Conservation (phyloP, 2,329 filamentous ascomycete genomes). For the Cladosporium sphaerospermum region DNA sequence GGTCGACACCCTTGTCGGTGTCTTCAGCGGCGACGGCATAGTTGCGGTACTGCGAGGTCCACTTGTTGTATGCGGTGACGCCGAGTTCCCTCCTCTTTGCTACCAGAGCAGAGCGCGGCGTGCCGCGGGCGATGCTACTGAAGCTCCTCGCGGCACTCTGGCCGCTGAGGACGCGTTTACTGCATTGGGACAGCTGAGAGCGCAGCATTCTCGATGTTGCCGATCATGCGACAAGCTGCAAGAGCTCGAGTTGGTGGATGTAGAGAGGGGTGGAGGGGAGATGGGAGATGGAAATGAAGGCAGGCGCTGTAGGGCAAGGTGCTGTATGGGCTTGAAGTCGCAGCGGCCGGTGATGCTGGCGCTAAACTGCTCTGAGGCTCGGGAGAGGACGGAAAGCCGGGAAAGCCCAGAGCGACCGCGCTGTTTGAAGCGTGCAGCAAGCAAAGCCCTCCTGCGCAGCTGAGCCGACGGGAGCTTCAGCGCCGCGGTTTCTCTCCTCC, state of each 20-base stretch:
- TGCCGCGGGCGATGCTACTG: constrained; percentile 33
- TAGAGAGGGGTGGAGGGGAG: neutral
- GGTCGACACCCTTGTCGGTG: constrained; percentile 60
- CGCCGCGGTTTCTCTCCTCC: too few species aligned
- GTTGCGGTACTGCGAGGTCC: constrained; percentile 42
- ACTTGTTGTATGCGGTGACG: constrained; percentile 35
- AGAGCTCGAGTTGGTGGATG: neutral
- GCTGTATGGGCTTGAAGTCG: too few species aligned
- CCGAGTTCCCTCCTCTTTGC: constrained; percentile 45
- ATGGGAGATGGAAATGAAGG: neutral
- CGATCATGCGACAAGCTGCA: constrained; percentile 9
- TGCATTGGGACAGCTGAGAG: constrained; percentile 59
- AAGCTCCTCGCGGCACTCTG: constrained; percentile 44
- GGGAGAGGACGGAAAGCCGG: too few species aligned
- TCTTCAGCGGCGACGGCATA: constrained; percentile 57
- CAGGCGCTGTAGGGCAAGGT: too few species aligned
- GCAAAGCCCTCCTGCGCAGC: too few species aligned
- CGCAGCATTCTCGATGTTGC: constrained; percentile 58
- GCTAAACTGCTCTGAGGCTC: too few species aligned
- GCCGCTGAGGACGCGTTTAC: constrained; percentile 57
- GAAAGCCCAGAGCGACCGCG: too few species aligned
- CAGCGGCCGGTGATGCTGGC: too few species aligned
- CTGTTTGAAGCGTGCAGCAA: too few species aligned
- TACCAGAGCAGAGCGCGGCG: constrained; percentile 36
- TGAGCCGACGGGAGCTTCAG: too few species aligned